phyloP scores from a whole-genome alignment of 345 rosid genomes.

The Murraya koenigii region DNA sequence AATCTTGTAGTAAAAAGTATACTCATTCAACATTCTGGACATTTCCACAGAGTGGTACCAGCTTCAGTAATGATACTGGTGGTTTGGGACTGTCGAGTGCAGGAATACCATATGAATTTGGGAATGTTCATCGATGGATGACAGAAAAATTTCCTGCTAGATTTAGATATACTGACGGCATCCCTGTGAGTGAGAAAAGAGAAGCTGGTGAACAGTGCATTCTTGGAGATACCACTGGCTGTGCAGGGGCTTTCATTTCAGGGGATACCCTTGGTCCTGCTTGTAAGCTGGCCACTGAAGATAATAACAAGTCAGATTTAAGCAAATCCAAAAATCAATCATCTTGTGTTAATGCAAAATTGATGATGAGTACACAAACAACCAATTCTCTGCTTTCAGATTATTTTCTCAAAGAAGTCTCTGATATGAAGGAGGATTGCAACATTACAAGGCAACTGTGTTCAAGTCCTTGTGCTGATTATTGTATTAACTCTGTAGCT shows the following conservation, averaged over 20 bases:
- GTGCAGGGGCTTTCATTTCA: conserved; percentile 23
- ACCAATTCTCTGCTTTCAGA: conserved; percentile 39
- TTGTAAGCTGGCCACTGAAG: conserved; percentile 13
- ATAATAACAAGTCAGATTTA: conserved; percentile 19
- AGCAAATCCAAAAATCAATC: conserved; percentile 30
- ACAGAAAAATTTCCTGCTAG: conserved; percentile 37
- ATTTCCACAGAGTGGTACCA: conserved; percentile 23
- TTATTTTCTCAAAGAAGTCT: conserved; percentile 33
- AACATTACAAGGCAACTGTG: conserved; percentile 20
- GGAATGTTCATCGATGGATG: conserved; percentile 48
- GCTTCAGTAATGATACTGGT: conserved; percentile 19
- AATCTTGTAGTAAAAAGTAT: conserved; percentile 15
- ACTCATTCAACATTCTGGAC: conserved; percentile 21
- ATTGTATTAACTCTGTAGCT: conserved; percentile 30
- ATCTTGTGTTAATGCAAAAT: conserved; percentile 9
- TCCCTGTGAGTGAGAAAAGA: conserved; percentile 25
- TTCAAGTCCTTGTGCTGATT: conserved; percentile 37
- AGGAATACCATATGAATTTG: conserved; percentile 30
- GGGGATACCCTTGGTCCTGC: conserved; percentile 24
- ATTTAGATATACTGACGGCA: conserved; percentile 8
- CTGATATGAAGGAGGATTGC: conserved; percentile 30
- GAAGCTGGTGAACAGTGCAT: conserved; percentile 21
- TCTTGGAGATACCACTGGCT: conserved; percentile 12
- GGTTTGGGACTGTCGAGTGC: conserved; percentile 25
- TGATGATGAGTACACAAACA: conserved; percentile 15